These are phyloP conservation scores for Cladosporium sp. DNA, from an alignment of 2,329 filamentous ascomycete species.

Conservation along the genomic window DNA sequence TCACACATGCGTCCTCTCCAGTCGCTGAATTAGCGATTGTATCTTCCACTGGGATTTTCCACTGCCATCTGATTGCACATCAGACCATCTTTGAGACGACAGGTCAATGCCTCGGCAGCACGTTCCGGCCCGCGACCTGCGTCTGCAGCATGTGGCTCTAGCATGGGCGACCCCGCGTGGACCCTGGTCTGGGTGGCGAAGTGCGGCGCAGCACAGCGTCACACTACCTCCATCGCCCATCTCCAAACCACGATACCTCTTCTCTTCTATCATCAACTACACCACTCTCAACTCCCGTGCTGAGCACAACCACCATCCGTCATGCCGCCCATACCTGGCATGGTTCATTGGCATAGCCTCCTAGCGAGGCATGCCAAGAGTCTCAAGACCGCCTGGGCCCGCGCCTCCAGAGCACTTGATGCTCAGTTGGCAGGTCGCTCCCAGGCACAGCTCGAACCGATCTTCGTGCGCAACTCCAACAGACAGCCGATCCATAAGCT, in stretches of 20 bases:
- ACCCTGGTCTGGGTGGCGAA: neutral
- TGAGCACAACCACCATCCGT: conserved; percentile 17
- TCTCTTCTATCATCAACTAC: neutral
- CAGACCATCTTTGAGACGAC: neutral
- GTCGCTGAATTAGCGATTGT: neutral
- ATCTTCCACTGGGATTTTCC: neutral
- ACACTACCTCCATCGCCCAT: neutral
- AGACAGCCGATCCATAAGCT: conserved; percentile 59
- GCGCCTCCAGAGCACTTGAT: conserved; percentile 27
- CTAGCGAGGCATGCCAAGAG: conserved; percentile 31
- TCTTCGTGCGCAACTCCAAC: conserved; percentile 53
- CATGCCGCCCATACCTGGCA: conserved; percentile 34
- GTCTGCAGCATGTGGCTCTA: neutral
- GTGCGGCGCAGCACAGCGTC: neutral
- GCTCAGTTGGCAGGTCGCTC: conserved; percentile 34
- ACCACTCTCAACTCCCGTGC: conserved; percentile 7
- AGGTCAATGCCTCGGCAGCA: neutral
- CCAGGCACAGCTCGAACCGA: conserved; percentile 53
- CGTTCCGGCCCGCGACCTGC: neutral
- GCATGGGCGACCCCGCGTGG: neutral
- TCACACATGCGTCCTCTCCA: neutral
- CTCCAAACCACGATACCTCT: neutral
- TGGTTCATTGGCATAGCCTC: conserved; percentile 34
- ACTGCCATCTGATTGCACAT: neutral
- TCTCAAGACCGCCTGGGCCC: conserved; percentile 28